Evolutionary conservation across 441 rosid genomes (phyloP), one percentile per base, ranked within the genome.

Genomic region (Syzygium malaccense): DNA sequence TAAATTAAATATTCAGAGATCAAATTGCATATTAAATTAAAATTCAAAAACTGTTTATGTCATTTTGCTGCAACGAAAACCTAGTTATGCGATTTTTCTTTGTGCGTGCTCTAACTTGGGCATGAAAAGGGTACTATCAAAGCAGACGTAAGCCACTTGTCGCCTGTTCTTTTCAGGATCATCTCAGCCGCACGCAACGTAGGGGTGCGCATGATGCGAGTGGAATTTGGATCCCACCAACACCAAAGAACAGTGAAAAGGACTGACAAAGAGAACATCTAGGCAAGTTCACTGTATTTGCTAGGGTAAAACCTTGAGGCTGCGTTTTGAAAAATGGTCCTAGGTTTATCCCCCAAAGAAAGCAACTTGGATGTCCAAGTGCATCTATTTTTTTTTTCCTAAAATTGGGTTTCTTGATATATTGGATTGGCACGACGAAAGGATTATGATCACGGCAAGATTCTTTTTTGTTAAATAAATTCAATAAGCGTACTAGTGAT

Each of bases 401-500:
- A 4, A 68, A 19, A 5, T 71, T 33, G 3, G 1, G 4, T 33
- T 37, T 71, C 26, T 33, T 33, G 5, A 71, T 37, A 7, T 20
- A 37, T 2, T 12, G 1, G 0, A 71, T 37, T 8, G 80, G 1
- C 10, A 20, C 37, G 17, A 71, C 0, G 1, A 37, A 6, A 1
- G 2, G 13, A 1, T 71, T 19, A 71, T 10, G 41, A 37, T 3
- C 2, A 0, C 1, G 0, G 12, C 28, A 1, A 2, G 9, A 37
- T 71, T 71, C 37, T 37, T 37, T 71, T 68, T 0, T 37, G 0
- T 37, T 5, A 71, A 71, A 4, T 3, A 37, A 33, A 37, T 37
- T 71, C 4, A 71, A 20, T 68, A 4, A 3, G 19, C 26, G 3
- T 33, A 33, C 11, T 14, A 1, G 26, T 10, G 3, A 68, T 68